Percentiles rank a stretch among this genome's conserved stretches.
phyloP scores from a whole-genome alignment of 2,329 filamentous ascomycete species.

The Phaeosphaeriaceae sp. region DNA sequence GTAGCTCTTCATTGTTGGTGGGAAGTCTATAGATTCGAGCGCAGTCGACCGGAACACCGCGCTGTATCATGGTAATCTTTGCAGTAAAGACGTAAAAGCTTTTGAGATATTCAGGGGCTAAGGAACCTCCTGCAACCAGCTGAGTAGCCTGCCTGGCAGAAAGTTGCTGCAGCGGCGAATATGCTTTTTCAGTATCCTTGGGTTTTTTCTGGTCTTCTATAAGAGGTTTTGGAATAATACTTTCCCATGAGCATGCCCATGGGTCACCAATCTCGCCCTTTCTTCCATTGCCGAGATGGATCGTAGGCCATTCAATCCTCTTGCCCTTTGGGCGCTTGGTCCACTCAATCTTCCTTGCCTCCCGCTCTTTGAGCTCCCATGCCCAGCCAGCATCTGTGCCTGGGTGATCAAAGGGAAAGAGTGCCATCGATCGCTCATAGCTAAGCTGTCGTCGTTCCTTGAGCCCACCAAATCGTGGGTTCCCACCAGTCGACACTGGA shows the following conservation, averaged over 20 bases:
- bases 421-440: conserved; percentile 78
- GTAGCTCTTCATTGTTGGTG: conserved; percentile 59
- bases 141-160: conserved; percentile 38
- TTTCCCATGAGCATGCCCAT: conserved; percentile 83
- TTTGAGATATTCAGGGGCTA: conserved; percentile 1
- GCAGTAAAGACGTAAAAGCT: conserved; percentile 61
- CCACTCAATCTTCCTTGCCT: conserved; percentile 69
- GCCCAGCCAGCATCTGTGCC: conserved; percentile 78
- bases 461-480: conserved; percentile 81
- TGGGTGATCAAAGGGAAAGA: conserved; percentile 86
- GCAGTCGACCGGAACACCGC: conserved; percentile 73
- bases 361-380: conserved; percentile 75
- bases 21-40: conserved; percentile 89
- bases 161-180: conserved; percentile 32
- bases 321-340: conserved; percentile 81
- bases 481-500: conserved; percentile 78
- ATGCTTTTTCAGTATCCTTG: conserved; percentile 9
- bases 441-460: conserved; percentile 79
- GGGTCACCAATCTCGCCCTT: conserved; percentile 85
- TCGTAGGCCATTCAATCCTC: conserved; percentile 73
- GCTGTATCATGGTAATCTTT: conserved; percentile 68
- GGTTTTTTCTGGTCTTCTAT: conserved; percentile 1
- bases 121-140: conserved; percentile 12
- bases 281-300: conserved; percentile 74
- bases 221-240: conserved; percentile 56